Conservation (phyloP, 441 rosid genomes). For the Metrosideros polymorpha region DNA sequence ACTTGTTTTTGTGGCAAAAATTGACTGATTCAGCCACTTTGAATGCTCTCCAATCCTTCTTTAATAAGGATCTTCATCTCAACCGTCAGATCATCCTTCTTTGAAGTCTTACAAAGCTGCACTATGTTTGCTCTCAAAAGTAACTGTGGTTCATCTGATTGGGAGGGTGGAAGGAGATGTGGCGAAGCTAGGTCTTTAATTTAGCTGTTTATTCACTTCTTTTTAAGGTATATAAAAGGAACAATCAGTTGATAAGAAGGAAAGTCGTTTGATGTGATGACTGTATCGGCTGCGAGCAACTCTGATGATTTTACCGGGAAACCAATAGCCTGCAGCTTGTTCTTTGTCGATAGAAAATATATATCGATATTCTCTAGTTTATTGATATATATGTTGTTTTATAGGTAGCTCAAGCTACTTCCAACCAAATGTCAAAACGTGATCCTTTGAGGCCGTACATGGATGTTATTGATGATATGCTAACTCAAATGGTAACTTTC, state of each 20-base stretch:
- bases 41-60: neutral
- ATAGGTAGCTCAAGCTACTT: constrained; percentile 99
- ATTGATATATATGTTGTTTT: neutral
- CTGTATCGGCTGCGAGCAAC: neutral
- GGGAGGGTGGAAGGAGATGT: neutral
- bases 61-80: neutral
- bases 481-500: constrained; percentile 65
- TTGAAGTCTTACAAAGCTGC: neutral
- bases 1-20: neutral
- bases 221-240: neutral
- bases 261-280: neutral
- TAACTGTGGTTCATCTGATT: neutral
- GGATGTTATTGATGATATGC: constrained; percentile 91
- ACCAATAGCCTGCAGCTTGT: neutral
- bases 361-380: neutral
- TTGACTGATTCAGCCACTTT: neutral
- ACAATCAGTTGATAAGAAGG: neutral
- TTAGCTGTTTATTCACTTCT: neutral
- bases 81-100: neutral
- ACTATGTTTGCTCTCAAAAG: neutral
- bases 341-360: neutral
- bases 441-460: constrained; percentile 97
- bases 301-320: neutral
- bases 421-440: constrained; percentile 98
- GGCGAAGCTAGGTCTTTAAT: neutral